Base-by-base conservation (phyloP, 1,284 basidiomycete species). In the Butyriboletus appendiculatus region DNA sequence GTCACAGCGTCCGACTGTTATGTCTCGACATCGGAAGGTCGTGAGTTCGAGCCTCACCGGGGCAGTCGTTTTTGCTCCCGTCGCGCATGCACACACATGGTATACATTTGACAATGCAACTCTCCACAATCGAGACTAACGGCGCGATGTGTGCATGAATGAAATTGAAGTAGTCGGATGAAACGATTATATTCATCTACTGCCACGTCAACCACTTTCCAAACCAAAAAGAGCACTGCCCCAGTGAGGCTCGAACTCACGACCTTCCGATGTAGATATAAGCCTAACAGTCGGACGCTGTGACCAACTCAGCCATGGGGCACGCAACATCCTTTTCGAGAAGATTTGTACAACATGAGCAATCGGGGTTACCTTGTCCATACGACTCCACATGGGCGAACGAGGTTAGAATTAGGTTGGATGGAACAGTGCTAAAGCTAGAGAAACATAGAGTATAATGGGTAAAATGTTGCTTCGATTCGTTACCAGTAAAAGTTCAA, bases 1-100 rank as follows among this genome's bases (percentile, higher is more conserved):
- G 84, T 86, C 79, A 86, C 78, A 85, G 85, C 85, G 85, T 86
- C 82, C 84, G 85, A 87, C 84, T 86, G 85, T 86, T 86, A 83
- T 15, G 5, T 3, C 12, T 33, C 12, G 11, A 33, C 12, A 84
- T 85, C 83, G 83, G 82, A 84, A 85, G 82, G 82, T 85, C 82
- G 78, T 77, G 83, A 85, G 84, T 85, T 85, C 84, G 81, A 85
- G 75, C 81, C 82, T 85, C 83, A 77, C 76, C 75, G 82, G 82
- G 81, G 82, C 82, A 85, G 82, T 43, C 14, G 32, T 33, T 33
- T 33, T 33, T 32, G 30, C 11, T 30, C n/a, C n/a, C n/a, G n/a
- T n/a, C n/a, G n/a, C n/a, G n/a, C n/a, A n/a, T n/a, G n/a, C n/a
- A n/a, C n/a, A n/a, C n/a, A n/a, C n/a, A n/a, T 10, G 10, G 3